Evolutionary conservation across 805 yeast species (phyloP), one percentile per base, ranked within the genome.

Genomic region (Ogataea polymorpha): DNA sequence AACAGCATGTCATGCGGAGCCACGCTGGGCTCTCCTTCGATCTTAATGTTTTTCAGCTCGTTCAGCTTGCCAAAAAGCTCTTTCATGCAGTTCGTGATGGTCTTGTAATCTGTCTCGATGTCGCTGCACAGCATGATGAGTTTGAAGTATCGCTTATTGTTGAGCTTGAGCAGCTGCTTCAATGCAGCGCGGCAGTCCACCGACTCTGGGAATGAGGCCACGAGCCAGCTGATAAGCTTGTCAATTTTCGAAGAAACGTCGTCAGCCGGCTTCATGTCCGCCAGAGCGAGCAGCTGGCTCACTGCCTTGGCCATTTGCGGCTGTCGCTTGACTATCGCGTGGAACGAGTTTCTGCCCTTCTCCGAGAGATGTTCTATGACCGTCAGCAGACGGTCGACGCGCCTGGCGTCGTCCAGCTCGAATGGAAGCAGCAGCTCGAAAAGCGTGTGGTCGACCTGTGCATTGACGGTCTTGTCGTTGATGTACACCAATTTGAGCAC

Each of bases 271-370:
- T 27, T 24, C 23, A 15, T 17, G 41, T 79, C 83, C 18, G 77
- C 67, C 32, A 75, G 62, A 12, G 69, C 70, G 10, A 83, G 42
- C 39, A 74, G 71, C 42, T 75, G 75, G 2, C 50, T 45, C 6
- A 86, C 39, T 1, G 77, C 86, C 2, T 65, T 58, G 2, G 84
- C 64, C 20, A 77, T 59, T 48, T 81, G 82, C 35, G 72, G 70
- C 55, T 88, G 96, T 36, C 96, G 71, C 51, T 71, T 75, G 37
- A 77, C 72, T 26, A 86, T 75, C 0, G 96, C 91, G 44, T 69
- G 62, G 50, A 88, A 82, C 0, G 95, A 77, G 17, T 75, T 68
- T 46, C 70, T 70, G 0, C 90, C 74, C 47, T 78, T 80, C 2
- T 71, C 71, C 37, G 79, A 75, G 18, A 89, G 66, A 25, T 59